Base-by-base conservation (phyloP, 495 filamentous ascomycete species). In the Penicillium riverlandense region DNA sequence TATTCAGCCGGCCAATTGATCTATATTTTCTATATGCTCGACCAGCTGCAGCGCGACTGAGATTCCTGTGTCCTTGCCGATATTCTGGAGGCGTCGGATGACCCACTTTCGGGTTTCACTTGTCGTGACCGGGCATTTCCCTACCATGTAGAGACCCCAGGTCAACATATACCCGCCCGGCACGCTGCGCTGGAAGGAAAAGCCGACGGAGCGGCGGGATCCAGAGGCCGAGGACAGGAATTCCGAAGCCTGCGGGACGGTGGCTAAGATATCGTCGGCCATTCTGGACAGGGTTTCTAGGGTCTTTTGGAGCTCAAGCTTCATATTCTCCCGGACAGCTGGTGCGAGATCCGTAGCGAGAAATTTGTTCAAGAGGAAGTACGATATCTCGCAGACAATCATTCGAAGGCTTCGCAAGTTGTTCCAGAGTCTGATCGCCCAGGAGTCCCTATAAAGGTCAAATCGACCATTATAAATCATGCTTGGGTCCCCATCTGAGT, bases 251-350 rank as follows among this genome's bases (percentile, higher is more conserved):
- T 74, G 70, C 6, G 76, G 74, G 1, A 77, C 59, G 38, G 61
- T 75, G 32, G 66, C 69, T 27, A 68, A 47, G 15, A 78, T 67
- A 43, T 71, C 71, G 9, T 66, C 52, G 29, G 63, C 51, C 27
- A 72, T 50, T 13, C 43, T 48, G 13, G 56, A 52, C 41, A 74
- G 53, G 13, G 57, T 59, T 1, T 57, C 32, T 8, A 59, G 47
- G 2, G 66, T 57, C 11, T 58, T 41, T 27, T 53, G 47, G 1
- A 61, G 48, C 37, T 53, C 55, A 28, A 53, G 48, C 22, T 56
- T 30, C 12, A 53, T 31, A n/a, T 36, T 10, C 12, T 12, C 11
- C 7, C 16, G 40, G n/a, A 29, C 16, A 7, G 14, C n/a, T 11
- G 15, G 29, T 35, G 36, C 45, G 29, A 48, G 41, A 11, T 50